Percentiles rank a stretch among this genome's conserved stretches.
Conservation (phyloP, 495 filamentous ascomycete species). For the Bacidia gigantensis region DNA sequence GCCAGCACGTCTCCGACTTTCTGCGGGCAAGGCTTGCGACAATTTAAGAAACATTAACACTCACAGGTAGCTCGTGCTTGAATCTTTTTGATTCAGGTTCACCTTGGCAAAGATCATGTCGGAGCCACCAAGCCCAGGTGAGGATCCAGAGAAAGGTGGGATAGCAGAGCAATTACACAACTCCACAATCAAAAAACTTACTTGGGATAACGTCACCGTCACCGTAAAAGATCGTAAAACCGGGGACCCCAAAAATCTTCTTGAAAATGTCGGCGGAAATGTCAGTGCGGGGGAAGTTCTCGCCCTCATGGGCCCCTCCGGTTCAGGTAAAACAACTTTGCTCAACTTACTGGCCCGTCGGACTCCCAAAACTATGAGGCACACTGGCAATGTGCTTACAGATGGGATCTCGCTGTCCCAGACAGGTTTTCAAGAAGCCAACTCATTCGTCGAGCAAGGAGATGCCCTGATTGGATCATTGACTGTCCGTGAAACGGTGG, state of each 20-base stretch:
- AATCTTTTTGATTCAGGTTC: too few relatives aligned
- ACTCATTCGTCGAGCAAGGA: conserved; percentile 66
- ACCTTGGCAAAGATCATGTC: too few relatives aligned
- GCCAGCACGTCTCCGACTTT: too few relatives aligned
- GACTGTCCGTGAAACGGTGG: conserved; percentile 62
- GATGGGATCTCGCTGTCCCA: conserved; percentile 27
- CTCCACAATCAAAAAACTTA: conserved; percentile 33
- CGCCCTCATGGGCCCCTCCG: conserved; percentile 67
- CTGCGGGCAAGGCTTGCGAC: too few relatives aligned
- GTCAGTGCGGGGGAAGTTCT: conserved; percentile 38
- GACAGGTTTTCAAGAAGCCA: conserved; percentile 20
- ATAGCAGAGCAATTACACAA: conserved; percentile 14
- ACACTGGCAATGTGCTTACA: conserved; percentile 38
- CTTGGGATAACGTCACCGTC: conserved; percentile 49
- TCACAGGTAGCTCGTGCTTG: too few relatives aligned
- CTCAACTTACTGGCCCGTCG: conserved; percentile 59
- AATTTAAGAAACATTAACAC: too few relatives aligned
- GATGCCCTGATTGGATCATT: conserved; percentile 67
- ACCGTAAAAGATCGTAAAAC: conserved; percentile 56
- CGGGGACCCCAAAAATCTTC: conserved; percentile 40
- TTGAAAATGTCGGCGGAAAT: conserved; percentile 38
- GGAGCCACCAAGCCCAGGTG: too few relatives aligned
- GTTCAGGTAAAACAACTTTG: conserved; percentile 66
- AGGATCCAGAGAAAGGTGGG: not conserved
- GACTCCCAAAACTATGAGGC: conserved; percentile 29